Evolutionary conservation across 345 rosid genomes (phyloP).

Genomic region (Salix dunnii): DNA sequence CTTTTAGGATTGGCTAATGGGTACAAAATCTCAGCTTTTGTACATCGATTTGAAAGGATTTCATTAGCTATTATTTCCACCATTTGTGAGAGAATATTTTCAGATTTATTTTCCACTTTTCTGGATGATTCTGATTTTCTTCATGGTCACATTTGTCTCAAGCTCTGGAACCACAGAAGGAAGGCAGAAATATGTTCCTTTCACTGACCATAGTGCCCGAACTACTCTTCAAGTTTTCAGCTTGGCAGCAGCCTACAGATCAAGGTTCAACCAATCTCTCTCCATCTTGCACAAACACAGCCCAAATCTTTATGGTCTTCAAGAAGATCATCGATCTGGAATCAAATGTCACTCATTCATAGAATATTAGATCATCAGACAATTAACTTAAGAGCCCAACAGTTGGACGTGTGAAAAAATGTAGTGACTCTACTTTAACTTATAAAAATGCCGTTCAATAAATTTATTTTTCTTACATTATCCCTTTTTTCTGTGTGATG

Average conservation of each 20-base stretch:
- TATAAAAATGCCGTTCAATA: background rate
- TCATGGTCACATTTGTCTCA: background rate
- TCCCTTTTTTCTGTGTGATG: background rate
- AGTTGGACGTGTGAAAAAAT: too few species aligned
- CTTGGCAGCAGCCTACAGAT: constrained; percentile 85
- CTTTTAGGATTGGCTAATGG: background rate
- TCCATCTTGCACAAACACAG: background rate
- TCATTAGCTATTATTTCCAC: background rate
- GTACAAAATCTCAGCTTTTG: background rate
- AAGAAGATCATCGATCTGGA: background rate
- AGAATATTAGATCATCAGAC: background rate
- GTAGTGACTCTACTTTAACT: too few species aligned
- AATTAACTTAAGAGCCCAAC: background rate
- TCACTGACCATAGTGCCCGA: constrained; percentile 65
- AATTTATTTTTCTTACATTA: background rate
- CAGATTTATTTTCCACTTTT: background rate
- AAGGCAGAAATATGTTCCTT: constrained; percentile 78
- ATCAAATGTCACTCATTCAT: too few species aligned
- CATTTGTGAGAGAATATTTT: background rate
- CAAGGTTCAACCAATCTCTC: constrained; percentile 40
- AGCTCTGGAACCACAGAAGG: constrained; percentile 98
- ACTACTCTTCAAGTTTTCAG: constrained; percentile 76
- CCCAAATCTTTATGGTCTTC: background rate
- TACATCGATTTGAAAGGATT: background rate
- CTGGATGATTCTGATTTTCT: constrained; percentile 1